phyloP scores from a whole-genome alignment of 164 flowering plant genomes.

The Stephania yunnanensis region DNA sequence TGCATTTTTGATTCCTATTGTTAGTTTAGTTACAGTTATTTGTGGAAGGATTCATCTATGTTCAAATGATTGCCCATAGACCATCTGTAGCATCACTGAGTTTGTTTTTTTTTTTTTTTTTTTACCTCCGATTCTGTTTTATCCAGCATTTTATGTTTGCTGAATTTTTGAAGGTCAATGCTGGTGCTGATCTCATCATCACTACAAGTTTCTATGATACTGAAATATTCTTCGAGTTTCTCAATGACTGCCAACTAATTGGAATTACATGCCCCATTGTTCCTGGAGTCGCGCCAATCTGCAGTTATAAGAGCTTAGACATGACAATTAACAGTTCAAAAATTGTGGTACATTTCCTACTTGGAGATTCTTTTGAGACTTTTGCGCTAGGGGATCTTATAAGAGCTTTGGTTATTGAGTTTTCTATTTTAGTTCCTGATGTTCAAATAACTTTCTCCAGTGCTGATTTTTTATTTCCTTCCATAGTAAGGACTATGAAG shows the following conservation, averaged over 20 bases:
- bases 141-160: not conserved
- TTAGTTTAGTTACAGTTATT: too few relatives aligned
- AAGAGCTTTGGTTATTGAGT: too few relatives aligned
- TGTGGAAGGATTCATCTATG: too few relatives aligned
- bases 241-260: conserved; percentile 87
- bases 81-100: not conserved
- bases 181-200: conserved; percentile 86
- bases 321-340: conserved; percentile 93
- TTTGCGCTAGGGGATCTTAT: too few relatives aligned
- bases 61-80: too few relatives aligned
- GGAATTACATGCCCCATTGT: conserved; percentile 96
- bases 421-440: too few relatives aligned
- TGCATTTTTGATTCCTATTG: too few relatives aligned
- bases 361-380: not conserved
- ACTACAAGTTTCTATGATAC: conserved; percentile 94
- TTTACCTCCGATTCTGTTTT: not conserved
- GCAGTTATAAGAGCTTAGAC: conserved; percentile 82
- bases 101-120: not conserved
- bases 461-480: too few relatives aligned
- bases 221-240: conserved; percentile 86
- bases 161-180: conserved; percentile 59
- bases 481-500: not conserved
- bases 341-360: conserved; percentile 59
- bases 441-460: too few relatives aligned
- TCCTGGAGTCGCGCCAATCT: conserved; percentile 97